A percentile compares a stretch with the other conserved stretches of the same genome.
Conservation (phyloP, 495 filamentous ascomycete genomes). For the Hapsidospora chrysogenum region DNA sequence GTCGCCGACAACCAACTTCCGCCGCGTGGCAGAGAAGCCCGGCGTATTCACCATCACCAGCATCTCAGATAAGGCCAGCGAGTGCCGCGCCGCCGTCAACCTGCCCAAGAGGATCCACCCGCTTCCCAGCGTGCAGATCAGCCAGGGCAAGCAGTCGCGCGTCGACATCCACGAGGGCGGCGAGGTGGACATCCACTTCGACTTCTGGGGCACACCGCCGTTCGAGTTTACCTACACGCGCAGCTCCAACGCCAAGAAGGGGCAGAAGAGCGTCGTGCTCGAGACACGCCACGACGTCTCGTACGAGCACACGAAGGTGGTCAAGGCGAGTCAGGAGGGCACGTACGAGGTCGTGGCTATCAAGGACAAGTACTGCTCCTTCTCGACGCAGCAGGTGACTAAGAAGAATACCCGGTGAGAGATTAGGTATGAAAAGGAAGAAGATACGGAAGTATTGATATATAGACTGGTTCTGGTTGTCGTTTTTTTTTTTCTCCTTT, state of each 20-base stretch:
- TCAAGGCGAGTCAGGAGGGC: constrained; percentile 77
- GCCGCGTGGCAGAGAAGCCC: constrained; percentile 76
- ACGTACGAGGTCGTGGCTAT: constrained; percentile 94
- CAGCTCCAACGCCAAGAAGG: constrained; percentile 64
- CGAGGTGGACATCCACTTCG: constrained; percentile 78
- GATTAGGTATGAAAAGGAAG: not conserved
- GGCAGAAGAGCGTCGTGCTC: constrained; percentile 58
- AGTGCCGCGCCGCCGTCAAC: constrained; percentile 62
- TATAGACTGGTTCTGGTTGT: too few species aligned
- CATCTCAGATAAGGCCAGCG: constrained; percentile 63
- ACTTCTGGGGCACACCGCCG: constrained; percentile 87
- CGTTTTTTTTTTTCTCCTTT: too few species aligned
- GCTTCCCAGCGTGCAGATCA: constrained; percentile 79
- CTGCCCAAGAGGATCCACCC: constrained; percentile 72
- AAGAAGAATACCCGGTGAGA: constrained; percentile 21
- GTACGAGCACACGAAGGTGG: constrained; percentile 59
- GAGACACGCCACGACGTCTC: constrained; percentile 80
- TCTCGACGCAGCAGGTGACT: constrained; percentile 45
- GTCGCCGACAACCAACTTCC: constrained; percentile 61
- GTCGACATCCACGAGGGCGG: constrained; percentile 95
- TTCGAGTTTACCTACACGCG: constrained; percentile 97
- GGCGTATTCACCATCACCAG: constrained; percentile 78
- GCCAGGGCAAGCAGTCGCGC: constrained; percentile 55
- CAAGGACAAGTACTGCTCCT: constrained; percentile 78
- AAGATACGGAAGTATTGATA: not conserved